A percentile compares a stretch with the other conserved stretches of the same genome.
These are phyloP conservation scores for Aspergillus sp. DNA, from an alignment of 2,329 filamentous ascomycete genomes.

Conservation along the genomic window DNA sequence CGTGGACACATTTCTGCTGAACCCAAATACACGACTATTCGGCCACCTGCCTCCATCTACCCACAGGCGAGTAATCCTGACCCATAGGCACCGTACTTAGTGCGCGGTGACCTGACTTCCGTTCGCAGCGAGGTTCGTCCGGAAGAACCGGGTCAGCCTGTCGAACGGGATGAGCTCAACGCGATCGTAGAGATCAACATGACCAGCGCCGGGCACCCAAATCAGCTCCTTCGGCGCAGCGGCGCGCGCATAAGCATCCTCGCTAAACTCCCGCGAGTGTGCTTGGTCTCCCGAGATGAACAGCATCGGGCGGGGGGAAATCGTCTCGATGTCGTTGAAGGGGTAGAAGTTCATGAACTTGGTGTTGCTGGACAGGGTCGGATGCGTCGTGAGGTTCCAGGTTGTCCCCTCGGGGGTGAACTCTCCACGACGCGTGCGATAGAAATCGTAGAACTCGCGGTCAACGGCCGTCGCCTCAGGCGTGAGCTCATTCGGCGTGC, in stretches of 20 bases:
- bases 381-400: slow-evolving; percentile 28
- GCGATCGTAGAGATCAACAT: slow-evolving; percentile 40
- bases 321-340: slow-evolving; percentile 20
- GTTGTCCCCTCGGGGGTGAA: slow-evolving; percentile 21
- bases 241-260: slow-evolving; percentile 25
- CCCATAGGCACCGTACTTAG: neutral
- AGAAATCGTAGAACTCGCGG: slow-evolving; percentile 33
- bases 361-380: slow-evolving; percentile 25
- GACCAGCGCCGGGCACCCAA: slow-evolving; percentile 32
- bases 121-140: slow-evolving; percentile 8
- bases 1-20: too few relatives aligned
- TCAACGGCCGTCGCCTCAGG: slow-evolving; percentile 16
- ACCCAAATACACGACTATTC: too few relatives aligned
- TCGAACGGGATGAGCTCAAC: slow-evolving; percentile 35
- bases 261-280: slow-evolving; percentile 23
- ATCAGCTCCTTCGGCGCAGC: slow-evolving; percentile 37
- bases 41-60: too few relatives aligned
- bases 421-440: slow-evolving; percentile 30
- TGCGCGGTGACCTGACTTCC: neutral
- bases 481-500: slow-evolving; percentile 22
- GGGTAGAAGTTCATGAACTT: slow-evolving; percentile 32
- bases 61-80: too few relatives aligned
- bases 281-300: slow-evolving; percentile 23
- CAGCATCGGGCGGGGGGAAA: slow-evolving; percentile 23
- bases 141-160: slow-evolving; percentile 27